A percentile compares a stretch with the other conserved stretches of the same genome.
Evolutionary conservation across 306 rosid species (phyloP).

Genomic region (Cicer pinnatifidum): DNA sequence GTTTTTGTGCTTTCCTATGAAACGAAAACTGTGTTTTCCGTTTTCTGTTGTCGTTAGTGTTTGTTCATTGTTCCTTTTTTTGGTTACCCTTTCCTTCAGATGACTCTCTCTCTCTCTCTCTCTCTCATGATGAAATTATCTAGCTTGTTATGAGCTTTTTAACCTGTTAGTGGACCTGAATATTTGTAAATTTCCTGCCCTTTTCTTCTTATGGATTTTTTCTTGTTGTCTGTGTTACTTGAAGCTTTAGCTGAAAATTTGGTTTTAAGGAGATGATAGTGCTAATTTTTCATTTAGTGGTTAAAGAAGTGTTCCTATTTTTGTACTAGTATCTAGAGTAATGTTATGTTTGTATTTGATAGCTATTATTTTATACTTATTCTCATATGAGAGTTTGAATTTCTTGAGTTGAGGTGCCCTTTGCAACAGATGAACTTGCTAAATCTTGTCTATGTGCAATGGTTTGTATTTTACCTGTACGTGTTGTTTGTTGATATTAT

Average conservation of each 20-base stretch:
- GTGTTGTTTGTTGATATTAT: constrained; percentile 35
- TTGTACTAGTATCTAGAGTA: too few species aligned
- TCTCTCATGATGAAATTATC: constrained; percentile 15
- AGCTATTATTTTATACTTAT: constrained; percentile 37
- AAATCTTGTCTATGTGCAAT: constrained; percentile 18
- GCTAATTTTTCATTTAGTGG: constrained; percentile 32
- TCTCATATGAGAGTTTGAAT: not conserved
- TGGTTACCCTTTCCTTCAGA: constrained; percentile 16
- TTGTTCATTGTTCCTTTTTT: constrained; percentile 48
- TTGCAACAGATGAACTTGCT: constrained; percentile 30
- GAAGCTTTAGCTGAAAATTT: constrained; percentile 5
- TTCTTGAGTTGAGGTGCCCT: constrained; percentile 23
- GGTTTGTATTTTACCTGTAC: constrained; percentile 18
- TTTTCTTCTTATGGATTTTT: constrained; percentile 22
- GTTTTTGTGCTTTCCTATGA: not conserved
- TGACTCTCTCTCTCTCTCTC: constrained; percentile 40
- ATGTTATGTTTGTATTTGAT: not conserved
- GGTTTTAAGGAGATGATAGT: constrained; percentile 5
- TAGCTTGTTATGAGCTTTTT: constrained; percentile 38
- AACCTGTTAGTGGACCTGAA: constrained; percentile 14
- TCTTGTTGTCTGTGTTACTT: constrained; percentile 12
- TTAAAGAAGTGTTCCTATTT: constrained; percentile 36
- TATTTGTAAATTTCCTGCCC: constrained; percentile 26
- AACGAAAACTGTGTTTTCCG: not conserved
- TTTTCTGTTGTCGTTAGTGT: constrained; percentile 40